Percentiles rank a stretch among this genome's conserved stretches.
Evolutionary conservation across 2,329 filamentous ascomycete genomes (phyloP).

Genomic region (Colletotrichum agaves): DNA sequence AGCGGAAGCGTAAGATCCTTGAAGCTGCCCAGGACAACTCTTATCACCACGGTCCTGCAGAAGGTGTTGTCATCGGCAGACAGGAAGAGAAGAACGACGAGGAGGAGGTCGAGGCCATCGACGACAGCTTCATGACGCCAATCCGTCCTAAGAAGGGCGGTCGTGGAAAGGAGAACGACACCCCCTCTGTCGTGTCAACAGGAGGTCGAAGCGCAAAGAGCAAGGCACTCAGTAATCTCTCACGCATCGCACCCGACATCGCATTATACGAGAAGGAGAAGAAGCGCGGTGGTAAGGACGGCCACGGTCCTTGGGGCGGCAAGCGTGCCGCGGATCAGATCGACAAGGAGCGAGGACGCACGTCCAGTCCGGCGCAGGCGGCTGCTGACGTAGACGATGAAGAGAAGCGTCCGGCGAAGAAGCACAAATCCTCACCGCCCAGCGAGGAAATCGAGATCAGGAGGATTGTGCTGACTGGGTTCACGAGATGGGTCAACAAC

Average conservation of each 20-base stretch:
- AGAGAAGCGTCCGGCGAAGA: constrained; percentile 68
- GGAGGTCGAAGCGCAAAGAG: constrained; percentile 89
- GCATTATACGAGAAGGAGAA: constrained; percentile 92
- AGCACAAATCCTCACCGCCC: constrained; percentile 69
- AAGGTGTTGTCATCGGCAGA: constrained; percentile 58
- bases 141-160: constrained; percentile 59
- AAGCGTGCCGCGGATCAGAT: constrained; percentile 69
- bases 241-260: constrained; percentile 84
- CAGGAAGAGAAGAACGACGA: constrained; percentile 52
- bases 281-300: constrained; percentile 71
- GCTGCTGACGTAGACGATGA: constrained; percentile 61
- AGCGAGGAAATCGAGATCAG: constrained; percentile 66
- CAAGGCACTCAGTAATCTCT: constrained; percentile 80
- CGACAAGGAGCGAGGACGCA: constrained; percentile 54
- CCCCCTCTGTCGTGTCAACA: constrained; percentile 73
- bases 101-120: constrained; percentile 51
- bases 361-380: constrained; percentile 35
- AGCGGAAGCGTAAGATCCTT: constrained; percentile 61
- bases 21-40: constrained; percentile 64
- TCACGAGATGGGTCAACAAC: constrained; percentile 82
- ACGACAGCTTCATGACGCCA: constrained; percentile 60
- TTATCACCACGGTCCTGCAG: constrained; percentile 56
- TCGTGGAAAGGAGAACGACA: constrained; percentile 85
- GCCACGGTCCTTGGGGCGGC: constrained; percentile 66
- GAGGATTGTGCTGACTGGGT: constrained; percentile 85